Conservation (phyloP, 2,329 filamentous ascomycete species). For the Clarireedia hainanense region DNA sequence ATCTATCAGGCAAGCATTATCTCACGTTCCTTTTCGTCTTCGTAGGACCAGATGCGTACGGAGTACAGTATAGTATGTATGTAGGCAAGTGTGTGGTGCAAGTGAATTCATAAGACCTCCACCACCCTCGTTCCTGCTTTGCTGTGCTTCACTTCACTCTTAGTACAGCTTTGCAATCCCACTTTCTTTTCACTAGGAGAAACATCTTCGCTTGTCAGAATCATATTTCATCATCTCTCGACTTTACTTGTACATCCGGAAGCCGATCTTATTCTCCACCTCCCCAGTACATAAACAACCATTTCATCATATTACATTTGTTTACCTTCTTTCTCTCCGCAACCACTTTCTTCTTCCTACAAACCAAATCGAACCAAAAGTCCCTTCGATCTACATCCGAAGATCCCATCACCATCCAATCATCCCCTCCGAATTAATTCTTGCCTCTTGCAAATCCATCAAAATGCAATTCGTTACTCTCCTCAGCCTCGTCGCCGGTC, state of each 20-base stretch:
- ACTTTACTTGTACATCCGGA: neutral
- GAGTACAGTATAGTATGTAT: too few relatives aligned
- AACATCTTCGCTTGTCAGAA: neutral
- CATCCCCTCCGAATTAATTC: neutral
- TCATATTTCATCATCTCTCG: conserved; percentile 5
- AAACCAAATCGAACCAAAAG: neutral
- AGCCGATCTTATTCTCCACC: neutral
- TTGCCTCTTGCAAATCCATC: neutral
- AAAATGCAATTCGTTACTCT: conserved; percentile 9
- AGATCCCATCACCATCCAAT: neutral
- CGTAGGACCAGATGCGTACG: too few relatives aligned
- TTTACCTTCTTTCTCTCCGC: neutral
- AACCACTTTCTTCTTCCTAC: neutral
- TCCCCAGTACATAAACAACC: neutral
- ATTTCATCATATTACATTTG: neutral
- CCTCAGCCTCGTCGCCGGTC: conserved; percentile 5
- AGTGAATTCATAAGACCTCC: too few relatives aligned
- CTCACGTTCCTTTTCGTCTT: too few relatives aligned
- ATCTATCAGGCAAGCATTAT: too few relatives aligned
- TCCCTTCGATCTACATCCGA: neutral
- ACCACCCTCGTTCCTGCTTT: neutral
- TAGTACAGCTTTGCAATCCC: neutral
- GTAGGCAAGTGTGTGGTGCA: too few relatives aligned
- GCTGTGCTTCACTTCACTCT: neutral
- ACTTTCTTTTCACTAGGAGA: too few relatives aligned